A percentile compares a stretch with the other conserved stretches of the same genome.
These are phyloP conservation scores for Datisca glomerata DNA, from an alignment of 306 rosid genomes.

Conservation along the genomic window DNA sequence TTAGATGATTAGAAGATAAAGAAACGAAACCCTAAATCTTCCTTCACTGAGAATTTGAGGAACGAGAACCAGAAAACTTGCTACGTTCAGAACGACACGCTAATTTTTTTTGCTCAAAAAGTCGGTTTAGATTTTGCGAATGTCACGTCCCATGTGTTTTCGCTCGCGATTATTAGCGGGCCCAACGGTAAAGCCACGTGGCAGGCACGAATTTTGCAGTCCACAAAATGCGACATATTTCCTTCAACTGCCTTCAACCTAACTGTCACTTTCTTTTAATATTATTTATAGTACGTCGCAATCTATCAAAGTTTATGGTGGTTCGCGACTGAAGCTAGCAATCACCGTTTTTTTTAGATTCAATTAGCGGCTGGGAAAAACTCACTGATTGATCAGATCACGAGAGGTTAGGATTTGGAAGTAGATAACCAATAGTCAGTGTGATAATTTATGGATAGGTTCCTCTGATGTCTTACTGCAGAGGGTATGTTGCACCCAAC, in stretches of 20 bases:
- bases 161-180: slow-evolving; percentile 13
- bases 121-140: not conserved
- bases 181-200: slow-evolving; percentile 36
- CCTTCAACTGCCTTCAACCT: not conserved
- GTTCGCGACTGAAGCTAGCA: too few relatives aligned
- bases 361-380: too few relatives aligned
- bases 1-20: slow-evolving; percentile 10
- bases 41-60: not conserved
- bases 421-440: too few relatives aligned
- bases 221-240: too few relatives aligned
- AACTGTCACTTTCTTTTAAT: slow-evolving; percentile 1
- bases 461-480: too few relatives aligned
- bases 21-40: slow-evolving; percentile 21
- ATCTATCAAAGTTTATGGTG: too few relatives aligned
- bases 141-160: slow-evolving; percentile 9
- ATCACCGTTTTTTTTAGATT: too few relatives aligned
- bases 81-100: not conserved
- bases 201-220: slow-evolving; percentile 9
- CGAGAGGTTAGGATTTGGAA: too few relatives aligned
- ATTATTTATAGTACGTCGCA: not conserved
- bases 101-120: not conserved
- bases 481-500: too few relatives aligned
- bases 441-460: too few relatives aligned
- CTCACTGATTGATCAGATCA: too few relatives aligned
- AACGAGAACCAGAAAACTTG: not conserved